Base-by-base conservation (phyloP, 208 protist genomes). In the Acanthamoeba sp. region DNA sequence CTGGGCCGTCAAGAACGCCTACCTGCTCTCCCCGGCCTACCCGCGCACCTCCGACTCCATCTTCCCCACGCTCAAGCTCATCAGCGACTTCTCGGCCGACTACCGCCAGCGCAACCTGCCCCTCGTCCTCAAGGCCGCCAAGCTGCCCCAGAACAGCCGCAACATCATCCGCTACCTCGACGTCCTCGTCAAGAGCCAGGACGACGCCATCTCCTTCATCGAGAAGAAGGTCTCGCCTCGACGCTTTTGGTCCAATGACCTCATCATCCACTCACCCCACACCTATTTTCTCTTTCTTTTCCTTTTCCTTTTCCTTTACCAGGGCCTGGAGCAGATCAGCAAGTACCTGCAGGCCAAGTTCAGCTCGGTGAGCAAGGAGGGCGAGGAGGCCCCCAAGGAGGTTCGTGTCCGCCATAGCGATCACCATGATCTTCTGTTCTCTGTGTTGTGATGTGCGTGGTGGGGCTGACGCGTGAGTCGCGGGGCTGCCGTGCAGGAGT, bases 1-100 rank as follows among this genome's bases (percentile, higher is more conserved):
- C 40, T 95, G 95, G 95, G 95, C 95, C 45, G 50, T 66, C n/a
- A 80, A 85, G 82, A 93, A 82, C 59, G 32, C 92, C 1, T 88
- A 91, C 38, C 57, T 91, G 34, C 32, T 57, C 34, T 76, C 85
- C 6, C 32, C 32, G 34, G 57, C 38, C 55, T 91, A 91, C 27
- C 85, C 85, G 85, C 85, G 57, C 55, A 73, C 85, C 29, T 64
- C 85, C 16, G 85, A 91, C 42, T 18, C 32, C 7, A 91, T 91
- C 34, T 91, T 91, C 59, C 48, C 80, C 20, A 62, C 48, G 18
- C 42, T 88, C 45, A 55, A 59, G 42, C n/a, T 88, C 45, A 88
- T 88, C 80, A 38, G n/a, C 48, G 80, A 88, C 42, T 34, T 64
- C 80, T 64, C 50, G 42, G 48, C 80, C 42, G 80, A 88, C 48